Conservation (phyloP, 1,284 basidiomycete species). For the Fomitopsis schrenkii region DNA sequence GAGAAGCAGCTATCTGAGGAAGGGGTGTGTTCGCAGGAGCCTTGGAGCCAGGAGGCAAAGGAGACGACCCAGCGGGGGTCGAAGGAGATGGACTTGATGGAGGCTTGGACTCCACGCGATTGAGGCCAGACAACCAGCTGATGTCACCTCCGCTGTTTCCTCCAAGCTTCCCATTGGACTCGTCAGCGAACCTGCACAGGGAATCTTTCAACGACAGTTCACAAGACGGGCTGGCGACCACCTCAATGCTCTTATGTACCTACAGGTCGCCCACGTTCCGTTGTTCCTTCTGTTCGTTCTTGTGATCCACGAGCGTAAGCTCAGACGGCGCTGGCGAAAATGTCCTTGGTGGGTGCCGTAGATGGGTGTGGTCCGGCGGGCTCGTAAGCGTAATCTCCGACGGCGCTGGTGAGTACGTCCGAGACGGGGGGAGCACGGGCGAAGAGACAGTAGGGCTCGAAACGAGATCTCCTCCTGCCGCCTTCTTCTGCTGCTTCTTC, state of each 20-base stretch:
- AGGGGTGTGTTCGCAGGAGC: slow-evolving; percentile 7
- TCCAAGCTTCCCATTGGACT: slow-evolving; percentile 11
- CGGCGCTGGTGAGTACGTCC: slow-evolving; percentile 46
- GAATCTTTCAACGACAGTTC: neutral
- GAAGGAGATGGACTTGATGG: slow-evolving; percentile 21
- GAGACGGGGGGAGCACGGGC: slow-evolving; percentile 43
- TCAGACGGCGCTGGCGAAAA: slow-evolving; percentile 40
- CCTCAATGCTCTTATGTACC: slow-evolving; percentile 14
- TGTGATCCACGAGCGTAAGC: slow-evolving; percentile 16
- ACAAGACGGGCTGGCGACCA: neutral
- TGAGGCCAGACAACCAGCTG: slow-evolving; percentile 57
- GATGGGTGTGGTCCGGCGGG: slow-evolving; percentile 14
- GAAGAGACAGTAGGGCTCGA: slow-evolving; percentile 26
- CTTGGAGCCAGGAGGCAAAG: slow-evolving; percentile 9
- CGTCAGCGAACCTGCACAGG: slow-evolving; percentile 20
- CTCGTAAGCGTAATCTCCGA: slow-evolving; percentile 19
- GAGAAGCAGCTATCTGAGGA: neutral
- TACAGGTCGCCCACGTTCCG: slow-evolving; percentile 26
- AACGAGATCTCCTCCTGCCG: slow-evolving; percentile 31
- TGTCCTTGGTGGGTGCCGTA: neutral
- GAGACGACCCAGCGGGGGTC: slow-evolving; percentile 5
- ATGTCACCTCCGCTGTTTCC: slow-evolving; percentile 27
- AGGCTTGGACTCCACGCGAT: slow-evolving; percentile 38
- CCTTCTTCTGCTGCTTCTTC: slow-evolving; percentile 66
- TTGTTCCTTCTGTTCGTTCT: slow-evolving; percentile 17